Base-by-base conservation (phyloP, 805 yeast genomes). In the Candida verbasci region DNA sequence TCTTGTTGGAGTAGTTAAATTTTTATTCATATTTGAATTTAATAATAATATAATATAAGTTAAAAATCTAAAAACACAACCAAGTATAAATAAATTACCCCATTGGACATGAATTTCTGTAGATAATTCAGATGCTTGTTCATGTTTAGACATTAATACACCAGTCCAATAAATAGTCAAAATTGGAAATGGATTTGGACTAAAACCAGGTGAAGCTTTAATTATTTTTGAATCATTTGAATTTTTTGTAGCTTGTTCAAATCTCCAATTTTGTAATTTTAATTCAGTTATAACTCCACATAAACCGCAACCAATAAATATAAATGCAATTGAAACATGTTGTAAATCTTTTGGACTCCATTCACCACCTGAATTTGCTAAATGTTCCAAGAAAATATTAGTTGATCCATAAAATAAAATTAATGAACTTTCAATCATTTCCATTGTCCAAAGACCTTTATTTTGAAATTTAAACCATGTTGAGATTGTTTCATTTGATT, bases 111-210 rank as follows among this genome's bases (percentile, higher is more conserved):
- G 98, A 43, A 93, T 76, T 12, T 61, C 67, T 2, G 97, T 87
- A 2, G 96, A 80, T 22, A 83, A 71, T 37, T 56, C 67, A 1
- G 93, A 81, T 5, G 89, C 84, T 60, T 93, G 98, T 26, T 78
- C 80, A 60, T 93, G 98, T 58, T 83, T 86, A 1, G 97, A 88
- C 98, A 93, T 93, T 43, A 93, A 70, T 10, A 82, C 72, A 20
- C 98, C 98, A 1, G 97, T 93, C 95, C 96, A 93, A 63, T 86
- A 93, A 23, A 93, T 85, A 2, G 94, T 87, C 46, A 93, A 76
- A 1, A 86, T 80, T 3, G 97, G 97, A 75, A 93, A 87, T 23
- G 97, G 97, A 56, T 93, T 93, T 45, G 95, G 89, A 1, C 95
- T 82, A 57, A 68, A 85, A 0, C 94, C 94, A 2, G 89, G 89